Conservation (phyloP, 2,329 filamentous ascomycete species). For the Karstenula rhodostoma region DNA sequence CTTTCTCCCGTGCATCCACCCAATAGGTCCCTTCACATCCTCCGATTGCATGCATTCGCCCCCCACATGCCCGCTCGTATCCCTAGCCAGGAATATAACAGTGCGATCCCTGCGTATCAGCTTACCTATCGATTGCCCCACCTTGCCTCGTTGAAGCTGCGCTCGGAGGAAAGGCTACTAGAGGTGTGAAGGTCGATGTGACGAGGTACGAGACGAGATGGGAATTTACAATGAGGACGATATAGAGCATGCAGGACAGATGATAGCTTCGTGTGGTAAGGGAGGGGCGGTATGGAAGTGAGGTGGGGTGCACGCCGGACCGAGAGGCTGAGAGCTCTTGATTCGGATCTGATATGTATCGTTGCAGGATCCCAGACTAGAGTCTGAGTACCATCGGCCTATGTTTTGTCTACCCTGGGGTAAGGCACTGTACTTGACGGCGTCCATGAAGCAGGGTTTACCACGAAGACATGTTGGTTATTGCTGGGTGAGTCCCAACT, state of each 20-base stretch:
- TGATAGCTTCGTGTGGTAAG: not conserved
- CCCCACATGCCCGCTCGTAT: constrained; percentile 6
- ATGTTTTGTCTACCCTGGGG: not conserved
- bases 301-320: not conserved
- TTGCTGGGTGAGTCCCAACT: not conserved
- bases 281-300: not conserved
- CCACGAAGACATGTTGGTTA: not conserved
- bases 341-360: not conserved
- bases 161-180: not conserved
- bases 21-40: not conserved
- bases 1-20: not conserved
- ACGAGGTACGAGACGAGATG: not conserved
- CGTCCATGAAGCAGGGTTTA: not conserved
- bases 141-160: not conserved
- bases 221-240: too few relatives aligned
- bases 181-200: not conserved
- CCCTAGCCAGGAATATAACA: constrained; percentile 1
- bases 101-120: constrained; percentile 2
- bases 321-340: not conserved
- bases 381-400: not conserved
- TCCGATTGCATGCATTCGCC: not conserved
- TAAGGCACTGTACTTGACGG: not conserved
- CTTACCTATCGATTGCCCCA: not conserved
- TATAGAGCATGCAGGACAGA: not conserved
- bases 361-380: too few relatives aligned